A percentile compares a stretch with the other conserved stretches of the same genome.
phyloP scores from a whole-genome alignment of 2,329 filamentous ascomycete genomes.

The Colletotrichum plurivorum region DNA sequence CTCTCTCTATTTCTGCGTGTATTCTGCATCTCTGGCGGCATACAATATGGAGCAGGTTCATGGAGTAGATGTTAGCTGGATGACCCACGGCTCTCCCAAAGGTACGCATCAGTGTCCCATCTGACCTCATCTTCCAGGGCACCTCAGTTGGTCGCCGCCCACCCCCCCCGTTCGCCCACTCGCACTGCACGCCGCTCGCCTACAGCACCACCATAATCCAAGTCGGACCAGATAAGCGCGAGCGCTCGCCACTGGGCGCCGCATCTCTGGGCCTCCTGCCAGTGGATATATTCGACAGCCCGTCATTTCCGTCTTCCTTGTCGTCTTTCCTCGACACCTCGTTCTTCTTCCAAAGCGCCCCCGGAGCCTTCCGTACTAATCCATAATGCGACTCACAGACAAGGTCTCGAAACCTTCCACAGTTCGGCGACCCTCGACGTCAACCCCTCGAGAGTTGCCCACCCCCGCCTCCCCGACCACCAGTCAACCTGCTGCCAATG shows the following conservation, averaged over 20 bases:
- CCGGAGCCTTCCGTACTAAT: conserved; percentile 12
- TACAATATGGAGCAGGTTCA: conserved; percentile 82
- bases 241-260: conserved; percentile 30
- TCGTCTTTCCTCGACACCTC: conserved; percentile 4
- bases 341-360: neutral
- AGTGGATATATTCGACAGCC: conserved; percentile 30
- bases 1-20: too few relatives aligned
- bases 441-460: conserved; percentile 27
- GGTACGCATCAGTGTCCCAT: conserved; percentile 66
- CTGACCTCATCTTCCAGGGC: conserved; percentile 37
- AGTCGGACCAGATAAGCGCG: conserved; percentile 38
- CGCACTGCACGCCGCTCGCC: conserved; percentile 14
- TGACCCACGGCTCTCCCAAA: conserved; percentile 85
- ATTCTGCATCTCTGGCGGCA: conserved; percentile 38
- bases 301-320: conserved; percentile 13
- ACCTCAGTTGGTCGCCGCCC: conserved; percentile 22
- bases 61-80: conserved; percentile 91
- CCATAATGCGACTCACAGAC: conserved; percentile 36
- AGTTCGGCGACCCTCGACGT: conserved; percentile 29
- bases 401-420: conserved; percentile 30
- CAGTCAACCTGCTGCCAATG: conserved; percentile 16
- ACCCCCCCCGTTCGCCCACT: conserved; percentile 19
- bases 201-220: conserved; percentile 22
- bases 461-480: conserved; percentile 28
- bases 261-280: conserved; percentile 21